Percentiles rank a stretch among this genome's conserved stretches.
Conservation (phyloP, 768 basidiomycete species). For the Pleurotus cornucopiae region DNA sequence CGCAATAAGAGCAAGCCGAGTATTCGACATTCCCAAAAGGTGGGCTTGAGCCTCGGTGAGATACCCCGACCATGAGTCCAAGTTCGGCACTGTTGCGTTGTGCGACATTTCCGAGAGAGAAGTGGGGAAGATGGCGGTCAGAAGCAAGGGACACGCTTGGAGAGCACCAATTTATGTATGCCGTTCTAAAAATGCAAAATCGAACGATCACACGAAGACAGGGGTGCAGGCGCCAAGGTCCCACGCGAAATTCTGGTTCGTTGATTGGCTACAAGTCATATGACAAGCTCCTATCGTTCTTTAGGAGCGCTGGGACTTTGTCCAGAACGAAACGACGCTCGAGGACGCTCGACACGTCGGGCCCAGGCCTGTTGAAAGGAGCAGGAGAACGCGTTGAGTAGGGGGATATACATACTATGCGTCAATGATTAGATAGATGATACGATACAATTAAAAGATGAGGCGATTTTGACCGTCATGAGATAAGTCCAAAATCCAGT, state of each 20-base stretch:
- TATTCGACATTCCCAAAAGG: constrained; percentile 27
- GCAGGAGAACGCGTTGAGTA: no score
- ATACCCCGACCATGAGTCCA: constrained; percentile 41
- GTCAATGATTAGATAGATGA: no score
- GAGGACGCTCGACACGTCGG: no score
- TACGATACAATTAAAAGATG: no score
- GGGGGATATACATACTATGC: no score
- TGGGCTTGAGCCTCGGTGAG: constrained; percentile 36
- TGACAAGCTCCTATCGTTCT: no score
- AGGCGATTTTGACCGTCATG: background rate
- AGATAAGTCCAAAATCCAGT: constrained; percentile 13
- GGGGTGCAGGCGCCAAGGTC: no score
- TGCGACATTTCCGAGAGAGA: constrained; percentile 8
- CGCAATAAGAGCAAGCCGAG: constrained; percentile 35
- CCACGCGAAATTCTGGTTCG: no score
- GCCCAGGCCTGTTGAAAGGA: no score
- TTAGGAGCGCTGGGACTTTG: no score
- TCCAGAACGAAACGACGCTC: no score
- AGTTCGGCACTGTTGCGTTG: constrained; percentile 34
- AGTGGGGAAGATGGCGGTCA: background rate
- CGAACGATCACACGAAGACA: constrained; percentile 1
- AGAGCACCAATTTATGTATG: constrained; percentile 1
- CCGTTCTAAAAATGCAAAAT: constrained; percentile 5
- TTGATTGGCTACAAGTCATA: no score
- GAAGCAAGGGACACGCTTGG: background rate